These are phyloP conservation scores for Camelina sativa DNA, from an alignment of 345 rosid genomes.

Conservation along the genomic window DNA sequence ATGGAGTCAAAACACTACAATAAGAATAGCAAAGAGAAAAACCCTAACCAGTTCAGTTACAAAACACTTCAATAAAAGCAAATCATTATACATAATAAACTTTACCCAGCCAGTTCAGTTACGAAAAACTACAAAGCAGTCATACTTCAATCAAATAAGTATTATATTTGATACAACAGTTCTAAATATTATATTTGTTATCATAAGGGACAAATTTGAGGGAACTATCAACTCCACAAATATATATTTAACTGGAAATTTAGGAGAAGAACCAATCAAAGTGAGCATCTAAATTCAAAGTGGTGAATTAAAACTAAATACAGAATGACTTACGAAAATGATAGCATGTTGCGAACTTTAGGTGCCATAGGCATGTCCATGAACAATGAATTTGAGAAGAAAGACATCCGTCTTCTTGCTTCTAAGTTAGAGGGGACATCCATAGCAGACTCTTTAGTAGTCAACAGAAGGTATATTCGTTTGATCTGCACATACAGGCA, in stretches of 20 bases:
- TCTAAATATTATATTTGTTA: conserved; percentile 3
- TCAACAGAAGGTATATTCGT: conserved; percentile 75
- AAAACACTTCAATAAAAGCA: conserved; percentile 9
- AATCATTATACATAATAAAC: not conserved
- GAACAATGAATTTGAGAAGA: conserved; percentile 96
- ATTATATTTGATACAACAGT: conserved; percentile 19
- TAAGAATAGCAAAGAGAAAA: conserved; percentile 37
- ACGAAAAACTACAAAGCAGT: conserved; percentile 6
- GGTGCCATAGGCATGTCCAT: conserved; percentile 99
- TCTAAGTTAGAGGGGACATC: conserved; percentile 99
- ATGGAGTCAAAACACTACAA: conserved; percentile 92
- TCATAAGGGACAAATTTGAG: not conserved
- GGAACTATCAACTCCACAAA: conserved; percentile 15
- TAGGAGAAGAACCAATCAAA: conserved; percentile 10
- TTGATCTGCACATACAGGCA: conserved; percentile 60
- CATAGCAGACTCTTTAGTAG: conserved; percentile 99
- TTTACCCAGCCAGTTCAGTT: conserved; percentile 6
- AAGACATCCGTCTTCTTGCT: conserved; percentile 96
- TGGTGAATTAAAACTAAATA: conserved; percentile 8
- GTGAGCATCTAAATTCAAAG: conserved; percentile 3
- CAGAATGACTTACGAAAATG: conserved; percentile 87
- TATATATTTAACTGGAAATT: conserved; percentile 4
- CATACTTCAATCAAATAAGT: not conserved
- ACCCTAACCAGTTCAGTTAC: conserved; percentile 10
- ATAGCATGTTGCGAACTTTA: conserved; percentile 99